Percentiles rank a stretch among this genome's conserved stretches.
phyloP scores from a whole-genome alignment of 306 rosid genomes.

The Comarum palustre region DNA sequence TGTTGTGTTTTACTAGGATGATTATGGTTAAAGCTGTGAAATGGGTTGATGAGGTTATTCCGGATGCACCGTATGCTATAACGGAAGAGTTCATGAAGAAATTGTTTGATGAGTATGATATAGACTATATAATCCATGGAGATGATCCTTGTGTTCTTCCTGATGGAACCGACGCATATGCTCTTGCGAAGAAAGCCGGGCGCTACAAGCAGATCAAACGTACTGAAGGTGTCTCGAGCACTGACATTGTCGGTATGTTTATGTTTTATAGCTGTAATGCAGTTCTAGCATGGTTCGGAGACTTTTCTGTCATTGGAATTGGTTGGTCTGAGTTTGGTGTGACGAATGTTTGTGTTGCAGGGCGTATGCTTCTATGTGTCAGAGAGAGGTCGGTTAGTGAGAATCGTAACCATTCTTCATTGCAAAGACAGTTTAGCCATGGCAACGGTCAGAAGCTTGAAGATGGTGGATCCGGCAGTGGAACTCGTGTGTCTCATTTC shows the following conservation, averaged over 20 bases:
- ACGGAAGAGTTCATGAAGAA: constrained; percentile 62
- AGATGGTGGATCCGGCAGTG: constrained; percentile 60
- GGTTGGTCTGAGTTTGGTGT: constrained; percentile 7
- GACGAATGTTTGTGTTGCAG: constrained; percentile 37
- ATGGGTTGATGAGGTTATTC: constrained; percentile 62
- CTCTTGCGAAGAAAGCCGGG: constrained; percentile 65
- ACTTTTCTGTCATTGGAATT: not conserved
- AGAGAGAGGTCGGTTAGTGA: constrained; percentile 75
- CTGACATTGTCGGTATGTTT: constrained; percentile 59
- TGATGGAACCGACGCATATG: constrained; percentile 61
- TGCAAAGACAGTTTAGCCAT: constrained; percentile 72
- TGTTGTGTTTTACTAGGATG: constrained; percentile 34
- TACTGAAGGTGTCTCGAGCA: constrained; percentile 61
- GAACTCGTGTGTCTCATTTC: constrained; percentile 61
- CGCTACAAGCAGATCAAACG: constrained; percentile 66
- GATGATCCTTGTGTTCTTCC: constrained; percentile 67
- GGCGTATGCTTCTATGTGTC: constrained; percentile 97
- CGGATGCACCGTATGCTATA: constrained; percentile 62
- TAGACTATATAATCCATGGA: constrained; percentile 57
- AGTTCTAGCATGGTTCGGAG: not conserved
- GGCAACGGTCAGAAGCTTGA: constrained; percentile 77
- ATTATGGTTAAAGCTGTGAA: constrained; percentile 57
- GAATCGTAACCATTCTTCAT: constrained; percentile 46
- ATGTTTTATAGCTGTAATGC: not conserved
- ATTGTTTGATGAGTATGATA: constrained; percentile 51